Base-by-base conservation (phyloP, 345 rosid species). In the Erysimum cheiranthoides region DNA sequence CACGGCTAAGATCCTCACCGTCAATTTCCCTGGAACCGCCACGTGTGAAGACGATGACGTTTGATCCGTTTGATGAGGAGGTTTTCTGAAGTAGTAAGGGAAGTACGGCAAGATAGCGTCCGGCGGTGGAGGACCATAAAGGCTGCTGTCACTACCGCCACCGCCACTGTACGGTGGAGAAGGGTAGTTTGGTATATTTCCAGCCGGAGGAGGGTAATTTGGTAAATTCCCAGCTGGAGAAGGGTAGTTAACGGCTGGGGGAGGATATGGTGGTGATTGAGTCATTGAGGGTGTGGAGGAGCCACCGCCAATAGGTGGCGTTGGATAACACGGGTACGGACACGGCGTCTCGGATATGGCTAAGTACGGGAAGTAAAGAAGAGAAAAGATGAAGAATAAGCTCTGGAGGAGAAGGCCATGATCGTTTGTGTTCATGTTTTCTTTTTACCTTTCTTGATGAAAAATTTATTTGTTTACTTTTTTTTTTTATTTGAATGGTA, bases 271-370 rank as follows among this genome's bases (percentile, higher is more conserved):
- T n/a, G 57, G 27, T 40, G 83, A 86, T 13, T 84, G 71, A 27
- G 90, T 47, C 81, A 75, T 71, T 7, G 74, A 46, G 5, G 81
- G 84, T 25, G 67, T 79, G n/a, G 65, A 61, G 66, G 73, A 50
- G 62, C 79, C 79, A n/a, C 78, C 65, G 2, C 87, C 89, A 27
- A 82, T 14, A 60, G 98, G 98, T 0, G 97, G 88, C 13, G 56
- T 50, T 13, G 98, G 98, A 61, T 87, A 88, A 67, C 98, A 93
- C 2, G 98, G 98, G 64, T 93, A 93, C 3, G 93, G 80, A 66
- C 97, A 93, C 1, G 86, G 71, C 27, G 71, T 77, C 49, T 89
- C 96, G 42, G 90, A 86, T 43, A 73, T 57, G 68, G 83, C 77
- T 21, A 50, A 27, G 63, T 3, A 46, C 0, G 82, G 78, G 11